Base-by-base conservation (phyloP, 768 basidiomycete genomes). In the Boletus rubropictus region DNA sequence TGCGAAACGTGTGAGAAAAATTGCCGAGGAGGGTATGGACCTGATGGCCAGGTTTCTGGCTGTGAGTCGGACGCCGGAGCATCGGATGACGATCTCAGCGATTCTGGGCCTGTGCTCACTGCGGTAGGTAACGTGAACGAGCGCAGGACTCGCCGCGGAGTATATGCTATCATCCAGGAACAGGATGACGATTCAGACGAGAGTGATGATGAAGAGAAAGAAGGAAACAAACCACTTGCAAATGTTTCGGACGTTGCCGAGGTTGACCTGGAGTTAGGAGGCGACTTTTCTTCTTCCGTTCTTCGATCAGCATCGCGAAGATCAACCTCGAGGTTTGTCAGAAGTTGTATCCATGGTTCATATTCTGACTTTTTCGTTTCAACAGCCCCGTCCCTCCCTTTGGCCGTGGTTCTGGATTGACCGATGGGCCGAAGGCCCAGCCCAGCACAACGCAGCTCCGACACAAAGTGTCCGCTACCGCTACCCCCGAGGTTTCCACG, bases 1-100 rank as follows among this genome's bases (percentile, higher is more conserved):
- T 92, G 89, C 57, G 87, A 89, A 67, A 89, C 85, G 11, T 92
- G 89, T 68, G 89, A 92, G 67, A 81, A 74, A 67, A 78, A 74
- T 41, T 80, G 81, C 17, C 69, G 76, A 46, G 89, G 89, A 22
- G 88, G 89, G 21, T 92, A 91, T 60, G 67, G 70, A 5, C 69
- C 68, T 17, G 78, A 80, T 43, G 73, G 73, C 28, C 80, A 80
- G 46, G 69, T 69, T 7, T 60, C 64, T 22, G 75, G 76, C 53
- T 69, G 72, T 47, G 69, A 69, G 51, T 75, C 77, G 39, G 77
- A 76, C 46, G 76, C 73, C 29, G 62, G 58, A 40, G 60, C 18
- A 41, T 68, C 65, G 9, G 65, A 68, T 36, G 65, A 61, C 49
- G 62, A 64, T 52, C 49, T 64, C 36, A 60, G 58, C 42, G 65